Percentiles rank a stretch among this genome's conserved stretches.
phyloP scores from a whole-genome alignment of 106 monocot species.

The Ottelia alismoides region DNA sequence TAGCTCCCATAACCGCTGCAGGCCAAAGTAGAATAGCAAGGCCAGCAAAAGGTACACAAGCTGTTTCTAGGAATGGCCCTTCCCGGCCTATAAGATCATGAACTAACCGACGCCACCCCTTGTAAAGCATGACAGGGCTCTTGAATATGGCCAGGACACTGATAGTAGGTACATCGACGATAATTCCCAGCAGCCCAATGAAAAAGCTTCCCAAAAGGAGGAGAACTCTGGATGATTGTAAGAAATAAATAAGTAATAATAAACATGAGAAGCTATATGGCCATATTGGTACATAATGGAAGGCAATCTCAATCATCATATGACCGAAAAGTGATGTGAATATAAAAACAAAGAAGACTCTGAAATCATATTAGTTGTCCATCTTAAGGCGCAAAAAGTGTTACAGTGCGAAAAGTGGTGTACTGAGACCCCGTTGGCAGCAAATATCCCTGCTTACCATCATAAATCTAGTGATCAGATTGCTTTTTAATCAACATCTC shows the following conservation, averaged over 20 bases:
- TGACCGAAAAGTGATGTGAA: background rate
- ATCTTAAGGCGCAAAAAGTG: too few species aligned
- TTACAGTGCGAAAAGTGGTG: too few species aligned
- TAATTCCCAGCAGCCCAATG: constrained; percentile 47
- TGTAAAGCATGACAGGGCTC: constrained; percentile 84
- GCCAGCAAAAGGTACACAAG: constrained; percentile 95
- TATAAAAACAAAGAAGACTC: background rate
- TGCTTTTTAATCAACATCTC: too few species aligned
- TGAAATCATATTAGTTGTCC: too few species aligned
- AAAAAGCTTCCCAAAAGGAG: constrained; percentile 39
- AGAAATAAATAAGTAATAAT: background rate
- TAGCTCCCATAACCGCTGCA: constrained; percentile 52
- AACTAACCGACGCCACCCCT: constrained; percentile 81
- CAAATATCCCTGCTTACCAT: too few species aligned
- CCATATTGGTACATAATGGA: background rate
- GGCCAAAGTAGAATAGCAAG: constrained; percentile 96
- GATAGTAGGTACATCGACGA: constrained; percentile 50
- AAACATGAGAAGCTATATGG: background rate
- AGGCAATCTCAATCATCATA: too few species aligned
- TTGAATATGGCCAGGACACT: constrained; percentile 53
- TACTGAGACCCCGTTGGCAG: too few species aligned
- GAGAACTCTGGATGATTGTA: constrained; percentile 29
- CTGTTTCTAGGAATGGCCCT: constrained; percentile 94
- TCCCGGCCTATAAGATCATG: constrained; percentile 91
- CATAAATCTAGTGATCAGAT: too few species aligned